phyloP scores from a whole-genome alignment of 129 eudicot genomes.

The Kitagawia praeruptora region DNA sequence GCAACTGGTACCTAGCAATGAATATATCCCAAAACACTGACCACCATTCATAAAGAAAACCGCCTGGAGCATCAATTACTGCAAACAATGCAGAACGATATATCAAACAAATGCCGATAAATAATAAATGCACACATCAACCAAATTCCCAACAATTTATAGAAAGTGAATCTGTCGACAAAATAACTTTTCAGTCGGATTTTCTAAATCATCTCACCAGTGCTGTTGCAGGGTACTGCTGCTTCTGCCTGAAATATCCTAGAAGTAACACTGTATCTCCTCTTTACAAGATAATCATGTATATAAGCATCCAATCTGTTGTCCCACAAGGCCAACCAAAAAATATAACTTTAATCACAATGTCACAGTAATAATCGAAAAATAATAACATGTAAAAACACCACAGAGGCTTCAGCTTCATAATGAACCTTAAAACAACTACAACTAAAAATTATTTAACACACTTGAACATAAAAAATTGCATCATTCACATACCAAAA shows the following conservation, averaged over 20 bases:
- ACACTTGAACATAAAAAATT: not conserved
- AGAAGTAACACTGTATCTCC: conserved; percentile 31
- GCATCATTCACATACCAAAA: not conserved
- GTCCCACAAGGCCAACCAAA: not conserved
- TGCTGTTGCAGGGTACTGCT: conserved; percentile 30
- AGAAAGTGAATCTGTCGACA: not conserved
- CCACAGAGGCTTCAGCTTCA: not conserved
- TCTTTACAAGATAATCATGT: conserved; percentile 61
- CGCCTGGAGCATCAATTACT: conserved; percentile 5
- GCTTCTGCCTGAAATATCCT: conserved; percentile 56
- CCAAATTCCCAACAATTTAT: not conserved
- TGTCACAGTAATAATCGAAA: not conserved
- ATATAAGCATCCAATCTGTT: conserved; percentile 65
- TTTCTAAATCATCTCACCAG: not conserved
- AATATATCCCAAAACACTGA: conserved; percentile 6
- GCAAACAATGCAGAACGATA: not conserved
- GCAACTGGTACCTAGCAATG: conserved; percentile 1
- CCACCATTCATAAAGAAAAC: conserved; percentile 14
- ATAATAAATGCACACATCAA: not conserved
- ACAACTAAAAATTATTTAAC: not conserved
- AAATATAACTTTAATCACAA: not conserved
- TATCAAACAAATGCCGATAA: not conserved
- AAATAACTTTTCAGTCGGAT: not conserved
- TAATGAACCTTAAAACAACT: not conserved
- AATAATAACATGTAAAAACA: not conserved